Evolutionary conservation across 2,329 filamentous ascomycete species (phyloP), one percentile per base, ranked within the genome.

Genomic region (Pseudogymnoascus sp.): DNA sequence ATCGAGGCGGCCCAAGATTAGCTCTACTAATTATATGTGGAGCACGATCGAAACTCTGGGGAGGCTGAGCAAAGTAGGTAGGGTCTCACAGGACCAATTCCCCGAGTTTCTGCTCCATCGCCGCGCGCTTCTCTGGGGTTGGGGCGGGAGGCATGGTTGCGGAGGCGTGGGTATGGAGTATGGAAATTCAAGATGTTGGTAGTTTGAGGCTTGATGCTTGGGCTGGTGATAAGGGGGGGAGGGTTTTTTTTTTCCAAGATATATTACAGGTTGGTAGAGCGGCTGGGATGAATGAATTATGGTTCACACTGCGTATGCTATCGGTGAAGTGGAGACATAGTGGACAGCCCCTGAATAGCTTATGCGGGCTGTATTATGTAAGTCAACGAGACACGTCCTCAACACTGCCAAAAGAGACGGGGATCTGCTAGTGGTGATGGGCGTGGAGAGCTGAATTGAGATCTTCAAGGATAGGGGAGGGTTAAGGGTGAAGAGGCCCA

Each of bases 391-490:
- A 57, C 51, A 57, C 51, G 16, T 21, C 28, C 51, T 57, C 51
- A 57, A 57, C 51, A 34, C 10, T 14, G 28, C 51, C n/a, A 36
- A 57, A 57, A 57, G 28, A 8, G 51, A 57, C 10, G 51, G 51
- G 28, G 51, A 57, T 57, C 51, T 34, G 51, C 51, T 8, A 21
- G 51, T 13, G 10, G 51, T 25, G 51, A 57, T 57, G 51, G 10
- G 51, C n/a, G 51, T 57, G 41, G 8, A 19, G 23, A 57, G 51
- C 51, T 57, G 51, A 57, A 57, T 57, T 57, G 51, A 57, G 51
- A 57, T 57, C 51, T 57, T 57, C 51, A 57, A 34, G 51, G 51
- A 57, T 34, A 57, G n/a, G 51, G 7, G 51, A 31, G n/a, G 14
- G 23, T 19, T 13, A 19, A 23, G 21, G 11, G 48, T 31, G 23